Percentiles rank a stretch among this genome's conserved stretches.
Evolutionary conservation across 2,329 filamentous ascomycete species (phyloP).

Genomic region (Claviceps sp.): DNA sequence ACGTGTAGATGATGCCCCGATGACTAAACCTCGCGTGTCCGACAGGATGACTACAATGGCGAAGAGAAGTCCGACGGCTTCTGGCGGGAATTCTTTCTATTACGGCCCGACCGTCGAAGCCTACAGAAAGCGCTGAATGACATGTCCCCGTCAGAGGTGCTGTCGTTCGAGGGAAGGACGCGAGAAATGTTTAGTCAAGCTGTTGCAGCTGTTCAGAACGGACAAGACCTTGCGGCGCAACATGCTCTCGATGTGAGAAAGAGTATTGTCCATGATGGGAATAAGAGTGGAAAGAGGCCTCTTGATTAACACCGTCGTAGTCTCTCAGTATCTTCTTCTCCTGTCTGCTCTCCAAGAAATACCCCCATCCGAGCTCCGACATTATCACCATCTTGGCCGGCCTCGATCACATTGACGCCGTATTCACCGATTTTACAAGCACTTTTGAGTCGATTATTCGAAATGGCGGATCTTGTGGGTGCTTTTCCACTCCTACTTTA

Average conservation of each 20-base stretch:
- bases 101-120: constrained; percentile 61
- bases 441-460: constrained; percentile 73
- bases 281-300: background rate
- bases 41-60: constrained; percentile 45
- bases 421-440: constrained; percentile 80
- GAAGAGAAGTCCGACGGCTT: constrained; percentile 73
- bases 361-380: constrained; percentile 89
- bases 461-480: constrained; percentile 56
- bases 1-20: constrained; percentile 8
- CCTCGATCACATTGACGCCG: constrained; percentile 71
- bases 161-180: constrained; percentile 65
- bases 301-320: constrained; percentile 31
- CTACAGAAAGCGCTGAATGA: constrained; percentile 56
- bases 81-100: constrained; percentile 90
- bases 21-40: constrained; percentile 15
- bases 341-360: constrained; percentile 72
- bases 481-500: background rate
- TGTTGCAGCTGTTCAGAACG: constrained; percentile 52
- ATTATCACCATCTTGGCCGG: constrained; percentile 84
- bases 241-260: constrained; percentile 72
- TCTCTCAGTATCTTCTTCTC: constrained; percentile 82
- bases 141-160: constrained; percentile 60
- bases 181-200: constrained; percentile 67
- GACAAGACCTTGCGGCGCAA: constrained; percentile 48
- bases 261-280: background rate